phyloP scores from a whole-genome alignment of 306 rosid genomes.

The Betula pendula region DNA sequence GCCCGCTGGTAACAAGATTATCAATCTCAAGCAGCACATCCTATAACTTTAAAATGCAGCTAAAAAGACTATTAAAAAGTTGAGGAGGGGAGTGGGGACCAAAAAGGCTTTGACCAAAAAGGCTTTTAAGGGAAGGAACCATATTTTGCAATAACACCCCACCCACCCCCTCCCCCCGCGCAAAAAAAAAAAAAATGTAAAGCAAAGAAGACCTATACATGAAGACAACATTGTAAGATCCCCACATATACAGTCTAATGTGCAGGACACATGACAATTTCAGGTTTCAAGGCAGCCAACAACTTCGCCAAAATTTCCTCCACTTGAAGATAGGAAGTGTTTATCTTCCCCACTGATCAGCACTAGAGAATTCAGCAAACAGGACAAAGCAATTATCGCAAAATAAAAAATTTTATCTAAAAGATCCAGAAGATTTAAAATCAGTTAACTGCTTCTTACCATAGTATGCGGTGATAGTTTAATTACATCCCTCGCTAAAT shows the following conservation, averaged over 20 bases:
- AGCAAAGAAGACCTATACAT: background rate
- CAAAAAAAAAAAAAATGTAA: background rate
- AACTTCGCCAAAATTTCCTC: background rate
- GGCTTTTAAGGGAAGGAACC: background rate
- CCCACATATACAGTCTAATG: background rate
- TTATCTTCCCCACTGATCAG: conserved; percentile 15
- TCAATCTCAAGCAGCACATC: background rate
- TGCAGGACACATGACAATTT: background rate
- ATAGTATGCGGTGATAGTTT: conserved; percentile 57
- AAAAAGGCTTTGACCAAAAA: background rate
- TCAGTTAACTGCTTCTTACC: conserved; percentile 37
- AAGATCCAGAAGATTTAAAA: background rate
- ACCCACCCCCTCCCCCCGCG: too few relatives aligned
- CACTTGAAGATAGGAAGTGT: background rate
- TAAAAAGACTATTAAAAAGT: background rate
- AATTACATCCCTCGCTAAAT: conserved; percentile 76
- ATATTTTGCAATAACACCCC: background rate
- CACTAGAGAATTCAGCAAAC: conserved; percentile 2
- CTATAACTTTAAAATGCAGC: background rate
- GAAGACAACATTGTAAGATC: background rate
- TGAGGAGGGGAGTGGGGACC: background rate
- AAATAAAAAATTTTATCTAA: background rate
- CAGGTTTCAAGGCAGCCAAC: background rate
- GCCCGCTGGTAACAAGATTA: background rate
- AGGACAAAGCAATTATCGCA: background rate